Evolutionary conservation across 768 basidiomycete species (phyloP).

Genomic region (Auricularia heimuer): DNA sequence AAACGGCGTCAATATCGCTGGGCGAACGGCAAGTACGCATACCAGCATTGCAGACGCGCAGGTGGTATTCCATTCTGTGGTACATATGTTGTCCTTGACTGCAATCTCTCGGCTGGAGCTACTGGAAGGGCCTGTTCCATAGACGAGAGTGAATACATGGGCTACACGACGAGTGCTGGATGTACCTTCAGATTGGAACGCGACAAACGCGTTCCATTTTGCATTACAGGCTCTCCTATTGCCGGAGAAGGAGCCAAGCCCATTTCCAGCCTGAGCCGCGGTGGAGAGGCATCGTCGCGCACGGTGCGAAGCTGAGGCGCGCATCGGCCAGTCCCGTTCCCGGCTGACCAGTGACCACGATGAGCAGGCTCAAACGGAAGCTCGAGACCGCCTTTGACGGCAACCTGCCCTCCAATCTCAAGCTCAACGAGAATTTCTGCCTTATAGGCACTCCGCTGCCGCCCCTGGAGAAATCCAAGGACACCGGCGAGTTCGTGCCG

Average conservation of each 20-base stretch:
- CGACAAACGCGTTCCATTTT: neutral
- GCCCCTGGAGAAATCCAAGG: slow-evolving; percentile 87
- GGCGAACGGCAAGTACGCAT: neutral
- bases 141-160: neutral
- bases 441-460: slow-evolving; percentile 91
- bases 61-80: slow-evolving; percentile 51
- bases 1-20: neutral
- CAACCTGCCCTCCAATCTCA: slow-evolving; percentile 43
- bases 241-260: neutral
- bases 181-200: neutral
- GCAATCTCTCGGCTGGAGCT: slow-evolving; percentile 31
- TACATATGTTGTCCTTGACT: slow-evolving; percentile 85
- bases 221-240: neutral
- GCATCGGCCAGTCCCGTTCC: slow-evolving; percentile 5
- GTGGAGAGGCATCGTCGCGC: slow-evolving; percentile 10
- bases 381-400: slow-evolving; percentile 74
- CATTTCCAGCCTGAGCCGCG: neutral
- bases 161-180: neutral
- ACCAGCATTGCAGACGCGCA: slow-evolving; percentile 70
- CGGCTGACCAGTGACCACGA: slow-evolving; percentile 25
- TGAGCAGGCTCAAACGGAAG: slow-evolving; percentile 68
- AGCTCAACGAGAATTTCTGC: slow-evolving; percentile 78
- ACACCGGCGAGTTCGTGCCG: slow-evolving; percentile 90
- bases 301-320: slow-evolving; percentile 11
- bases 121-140: neutral